phyloP scores from a whole-genome alignment of 805 yeast genomes.

The Candida taoyuanica region DNA sequence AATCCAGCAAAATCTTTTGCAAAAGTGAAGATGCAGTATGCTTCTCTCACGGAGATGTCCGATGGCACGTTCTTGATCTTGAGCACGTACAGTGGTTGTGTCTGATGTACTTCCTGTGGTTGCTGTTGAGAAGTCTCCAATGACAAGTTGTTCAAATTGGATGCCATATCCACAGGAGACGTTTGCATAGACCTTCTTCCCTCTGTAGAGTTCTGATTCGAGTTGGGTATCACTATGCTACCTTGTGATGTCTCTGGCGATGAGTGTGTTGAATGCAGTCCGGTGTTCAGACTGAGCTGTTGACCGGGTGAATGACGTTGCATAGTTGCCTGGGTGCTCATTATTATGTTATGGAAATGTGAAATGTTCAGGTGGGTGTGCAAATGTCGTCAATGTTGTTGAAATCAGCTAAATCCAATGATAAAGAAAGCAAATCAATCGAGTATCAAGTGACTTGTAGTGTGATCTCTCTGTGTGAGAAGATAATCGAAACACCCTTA shows the following conservation, averaged over 20 bases:
- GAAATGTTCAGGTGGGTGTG: too few species aligned
- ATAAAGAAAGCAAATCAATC: too few species aligned
- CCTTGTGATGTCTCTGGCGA: constrained; percentile 22
- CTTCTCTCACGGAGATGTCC: constrained; percentile 63
- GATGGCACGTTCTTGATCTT: constrained; percentile 54
- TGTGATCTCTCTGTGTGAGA: too few species aligned
- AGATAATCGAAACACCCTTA: too few species aligned
- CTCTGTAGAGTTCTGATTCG: not conserved
- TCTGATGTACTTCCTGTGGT: constrained; percentile 4
- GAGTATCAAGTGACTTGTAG: too few species aligned
- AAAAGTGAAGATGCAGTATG: constrained; percentile 60
- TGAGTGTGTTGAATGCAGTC: constrained; percentile 17
- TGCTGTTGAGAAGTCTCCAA: constrained; percentile 6
- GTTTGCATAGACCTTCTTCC: constrained; percentile 22
- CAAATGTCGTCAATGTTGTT: too few species aligned
- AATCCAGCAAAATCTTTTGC: constrained; percentile 57
- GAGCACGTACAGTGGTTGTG: constrained; percentile 26
- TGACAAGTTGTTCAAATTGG: constrained; percentile 19
- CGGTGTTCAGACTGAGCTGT: constrained; percentile 12
- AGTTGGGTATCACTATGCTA: constrained; percentile 10
- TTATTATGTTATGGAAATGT: not conserved
- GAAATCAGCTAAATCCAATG: too few species aligned
- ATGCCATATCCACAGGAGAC: constrained; percentile 23
- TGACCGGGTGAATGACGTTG: constrained; percentile 13
- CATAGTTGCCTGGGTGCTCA: constrained; percentile 8